Evolutionary conservation across 345 rosid species (phyloP).

Genomic region (Crucihimalaya himalaica): DNA sequence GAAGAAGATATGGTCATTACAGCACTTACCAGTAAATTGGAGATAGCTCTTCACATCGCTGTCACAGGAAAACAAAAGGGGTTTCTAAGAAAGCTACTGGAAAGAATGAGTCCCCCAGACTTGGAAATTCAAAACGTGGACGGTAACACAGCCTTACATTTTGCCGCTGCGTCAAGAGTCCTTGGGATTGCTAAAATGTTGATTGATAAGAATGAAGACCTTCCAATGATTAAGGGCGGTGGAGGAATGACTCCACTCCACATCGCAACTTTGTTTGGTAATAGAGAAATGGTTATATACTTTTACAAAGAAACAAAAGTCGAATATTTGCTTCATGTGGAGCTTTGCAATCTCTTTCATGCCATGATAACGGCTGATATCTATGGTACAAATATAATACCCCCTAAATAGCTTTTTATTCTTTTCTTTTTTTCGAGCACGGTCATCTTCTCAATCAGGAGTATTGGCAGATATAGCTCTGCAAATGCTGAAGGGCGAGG

Average conservation of each 20-base stretch:
- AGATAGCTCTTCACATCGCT: slow-evolving; percentile 51
- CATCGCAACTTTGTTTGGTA: slow-evolving; percentile 8
- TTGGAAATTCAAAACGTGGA: slow-evolving; percentile 31
- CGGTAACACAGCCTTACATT: neutral
- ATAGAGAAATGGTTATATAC: neutral
- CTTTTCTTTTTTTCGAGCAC: neutral
- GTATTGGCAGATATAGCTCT: neutral
- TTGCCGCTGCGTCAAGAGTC: neutral
- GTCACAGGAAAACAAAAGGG: slow-evolving; percentile 38
- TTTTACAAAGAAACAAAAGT: neutral
- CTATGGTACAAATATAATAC: neutral
- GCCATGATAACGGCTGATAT: slow-evolving; percentile 3
- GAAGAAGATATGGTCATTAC: no score
- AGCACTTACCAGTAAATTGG: slow-evolving; percentile 2
- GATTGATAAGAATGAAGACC: neutral
- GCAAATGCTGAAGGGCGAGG: neutral
- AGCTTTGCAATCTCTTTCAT: neutral
- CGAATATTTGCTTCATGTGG: no score
- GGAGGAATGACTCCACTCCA: neutral
- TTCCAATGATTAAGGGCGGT: neutral
- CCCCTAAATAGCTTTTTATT: no score
- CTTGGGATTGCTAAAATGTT: neutral
- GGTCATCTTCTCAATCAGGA: no score
- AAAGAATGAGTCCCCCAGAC: slow-evolving; percentile 21
- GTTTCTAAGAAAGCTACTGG: slow-evolving; percentile 44